Evolutionary conservation across 2,329 filamentous ascomycete species (phyloP), one percentile per base, ranked within the genome.

Genomic region (Hyphodiscus sp.): DNA sequence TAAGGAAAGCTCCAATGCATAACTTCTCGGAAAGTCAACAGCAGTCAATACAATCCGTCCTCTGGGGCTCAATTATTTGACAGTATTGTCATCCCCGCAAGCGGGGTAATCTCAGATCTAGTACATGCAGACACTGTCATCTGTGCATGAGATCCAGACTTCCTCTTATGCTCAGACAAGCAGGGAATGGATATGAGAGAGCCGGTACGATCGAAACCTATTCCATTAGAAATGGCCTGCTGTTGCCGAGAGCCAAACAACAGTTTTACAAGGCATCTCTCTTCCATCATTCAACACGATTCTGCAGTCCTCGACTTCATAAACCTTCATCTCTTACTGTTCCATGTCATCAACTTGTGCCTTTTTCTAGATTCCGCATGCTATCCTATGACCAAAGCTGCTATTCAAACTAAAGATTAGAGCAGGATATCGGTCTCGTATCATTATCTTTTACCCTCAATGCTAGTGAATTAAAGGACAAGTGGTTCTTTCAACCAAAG

Each of bases 371-470:
- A 58, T 51, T 33, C 60, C 47, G 46, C 52, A 60, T 8, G 53
- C 53, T 55, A 61, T 57, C 49, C 53, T 53, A 41, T 60, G 47
- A 47, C 43, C 54, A 15, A n/a, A n/a, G n/a, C 50, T 47, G 41
- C 52, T 54, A 18, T 50, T 45, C 53, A 45, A 23, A 18, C 53
- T 50, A 23, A 50, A 50, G 41, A 66, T 48, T 29, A 67, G 49
- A 38, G 58, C 54, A 47, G 67, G 67, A 59, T 69, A 70, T 50
- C 65, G 66, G 29, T 66, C 63, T 65, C 64, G 69, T 61, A 69
- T 63, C 50, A 61, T 68, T 45, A 65, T 55, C 15, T 42, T 19
- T 51, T 65, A 68, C 65, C 63, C 33, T 51, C 52, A 38, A 69
- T 63, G 11, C 47, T 63, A 20, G 58, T 63, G 18, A 53, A 49